phyloP scores from a whole-genome alignment of 805 yeast genomes.

The Ogataea corticis region DNA sequence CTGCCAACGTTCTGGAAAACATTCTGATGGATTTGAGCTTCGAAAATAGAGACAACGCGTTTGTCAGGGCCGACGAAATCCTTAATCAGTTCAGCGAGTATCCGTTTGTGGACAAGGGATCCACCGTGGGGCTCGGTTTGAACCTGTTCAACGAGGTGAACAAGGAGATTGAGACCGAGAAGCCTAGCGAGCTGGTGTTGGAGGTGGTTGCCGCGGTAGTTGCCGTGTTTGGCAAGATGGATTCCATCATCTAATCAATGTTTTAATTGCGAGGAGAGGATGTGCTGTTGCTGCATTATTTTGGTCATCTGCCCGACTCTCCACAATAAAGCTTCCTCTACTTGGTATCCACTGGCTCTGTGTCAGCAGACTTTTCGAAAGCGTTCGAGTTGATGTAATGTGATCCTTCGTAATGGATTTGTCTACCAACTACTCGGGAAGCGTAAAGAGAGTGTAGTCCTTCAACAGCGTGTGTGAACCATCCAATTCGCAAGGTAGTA shows the following conservation, averaged over 20 bases:
- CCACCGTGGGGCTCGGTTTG: conserved; percentile 68
- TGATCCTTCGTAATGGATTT: too few species aligned
- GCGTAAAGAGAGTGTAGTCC: too few species aligned
- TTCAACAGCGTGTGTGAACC: too few species aligned
- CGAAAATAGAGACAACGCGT: conserved; percentile 89
- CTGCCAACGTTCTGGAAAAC: conserved; percentile 95
- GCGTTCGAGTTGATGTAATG: too few species aligned
- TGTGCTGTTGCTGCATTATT: too few species aligned
- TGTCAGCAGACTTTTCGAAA: too few species aligned
- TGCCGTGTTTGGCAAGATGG: conserved; percentile 89
- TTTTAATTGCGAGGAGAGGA: too few species aligned
- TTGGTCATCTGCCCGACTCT: too few species aligned
- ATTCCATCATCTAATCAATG: conserved; percentile 71
- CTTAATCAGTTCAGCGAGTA: conserved; percentile 77
- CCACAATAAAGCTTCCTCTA: too few species aligned
- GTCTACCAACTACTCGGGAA: too few species aligned
- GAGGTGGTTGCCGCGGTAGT: conserved; percentile 94
- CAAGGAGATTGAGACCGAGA: conserved; percentile 51
- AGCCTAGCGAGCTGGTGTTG: conserved; percentile 61
- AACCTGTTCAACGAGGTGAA: conserved; percentile 57
- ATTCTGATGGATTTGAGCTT: conserved; percentile 74
- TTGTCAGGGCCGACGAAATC: conserved; percentile 91
- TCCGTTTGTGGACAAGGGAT: conserved; percentile 64
- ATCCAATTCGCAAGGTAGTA: too few species aligned
- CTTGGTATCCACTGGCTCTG: too few species aligned